These are phyloP conservation scores for Mollisiaceae sp. DNA, from an alignment of 2,329 filamentous ascomycete genomes.

Conservation along the genomic window DNA sequence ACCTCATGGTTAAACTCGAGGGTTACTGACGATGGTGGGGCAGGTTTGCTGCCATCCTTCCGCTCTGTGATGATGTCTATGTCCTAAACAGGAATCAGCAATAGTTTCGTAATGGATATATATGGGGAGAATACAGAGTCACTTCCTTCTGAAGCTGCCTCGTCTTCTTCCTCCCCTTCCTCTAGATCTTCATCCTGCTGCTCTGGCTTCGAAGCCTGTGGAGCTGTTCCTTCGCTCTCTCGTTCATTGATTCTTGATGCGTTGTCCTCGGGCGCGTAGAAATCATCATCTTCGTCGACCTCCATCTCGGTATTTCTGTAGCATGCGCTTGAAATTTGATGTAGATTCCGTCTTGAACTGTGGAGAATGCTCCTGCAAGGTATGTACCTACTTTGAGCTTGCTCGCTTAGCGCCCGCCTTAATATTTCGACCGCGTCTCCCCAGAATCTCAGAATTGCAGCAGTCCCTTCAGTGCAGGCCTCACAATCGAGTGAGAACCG, in stretches of 20 bases:
- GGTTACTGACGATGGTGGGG: slow-evolving; percentile 59
- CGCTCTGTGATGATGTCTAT: slow-evolving; percentile 72
- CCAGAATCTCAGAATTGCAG: neutral
- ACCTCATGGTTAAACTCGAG: neutral
- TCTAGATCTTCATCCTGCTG: slow-evolving; percentile 60
- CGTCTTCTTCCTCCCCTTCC: slow-evolving; percentile 68
- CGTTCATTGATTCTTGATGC: slow-evolving; percentile 37
- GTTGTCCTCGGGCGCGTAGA: slow-evolving; percentile 66
- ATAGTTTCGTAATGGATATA: neutral
- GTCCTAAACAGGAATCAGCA: slow-evolving; percentile 51
- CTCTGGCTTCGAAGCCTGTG: slow-evolving; percentile 42
- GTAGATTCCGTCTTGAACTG: neutral
- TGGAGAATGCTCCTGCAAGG: slow-evolving; percentile 18
- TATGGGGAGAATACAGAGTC: slow-evolving; percentile 50
- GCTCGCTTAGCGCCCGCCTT: slow-evolving; percentile 27
- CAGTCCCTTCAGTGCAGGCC: neutral
- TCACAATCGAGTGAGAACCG: neutral
- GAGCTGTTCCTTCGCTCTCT: slow-evolving; percentile 32
- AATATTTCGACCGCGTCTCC: slow-evolving; percentile 27
- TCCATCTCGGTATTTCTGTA: slow-evolving; percentile 56
- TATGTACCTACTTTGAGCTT: slow-evolving; percentile 23
- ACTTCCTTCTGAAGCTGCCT: slow-evolving; percentile 57
- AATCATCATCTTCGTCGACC: slow-evolving; percentile 71
- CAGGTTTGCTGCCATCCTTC: slow-evolving; percentile 66
- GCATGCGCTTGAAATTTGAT: slow-evolving; percentile 14